phyloP scores from a whole-genome alignment of 2,329 filamentous ascomycete genomes.

The Atkinsonella texensis region DNA sequence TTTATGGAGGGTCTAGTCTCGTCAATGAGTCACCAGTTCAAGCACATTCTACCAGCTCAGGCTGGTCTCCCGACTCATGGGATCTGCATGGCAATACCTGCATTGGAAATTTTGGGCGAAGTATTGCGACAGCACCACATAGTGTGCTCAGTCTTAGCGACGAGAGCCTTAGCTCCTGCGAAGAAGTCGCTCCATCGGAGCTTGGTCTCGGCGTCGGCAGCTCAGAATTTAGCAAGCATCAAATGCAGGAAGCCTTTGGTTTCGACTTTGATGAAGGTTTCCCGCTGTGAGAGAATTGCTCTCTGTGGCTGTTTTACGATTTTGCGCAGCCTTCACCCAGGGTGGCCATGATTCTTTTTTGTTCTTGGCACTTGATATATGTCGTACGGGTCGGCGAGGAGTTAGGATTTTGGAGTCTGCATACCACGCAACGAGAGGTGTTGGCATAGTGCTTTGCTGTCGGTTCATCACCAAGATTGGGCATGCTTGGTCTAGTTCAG shows the following conservation, averaged over 20 bases:
- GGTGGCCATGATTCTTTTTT: neutral
- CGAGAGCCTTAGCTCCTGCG: conserved; percentile 44
- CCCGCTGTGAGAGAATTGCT: neutral
- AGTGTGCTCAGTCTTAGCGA: conserved; percentile 46
- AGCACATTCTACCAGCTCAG: conserved; percentile 24
- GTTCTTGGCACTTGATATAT: neutral
- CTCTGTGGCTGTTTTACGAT: neutral
- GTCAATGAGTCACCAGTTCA: conserved; percentile 33
- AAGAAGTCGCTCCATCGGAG: conserved; percentile 36
- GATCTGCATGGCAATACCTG: conserved; percentile 37
- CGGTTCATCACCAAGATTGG: neutral
- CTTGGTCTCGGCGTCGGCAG: conserved; percentile 31
- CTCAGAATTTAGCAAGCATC: conserved; percentile 18
- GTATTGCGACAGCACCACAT: conserved; percentile 30
- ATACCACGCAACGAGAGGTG: neutral
- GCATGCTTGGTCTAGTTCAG: too few relatives aligned
- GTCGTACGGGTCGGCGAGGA: neutral
- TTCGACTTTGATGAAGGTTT: conserved; percentile 1
- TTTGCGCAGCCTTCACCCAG: neutral
- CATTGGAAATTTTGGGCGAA: conserved; percentile 34
- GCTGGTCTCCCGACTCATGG: conserved; percentile 48
- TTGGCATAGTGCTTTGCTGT: neutral
- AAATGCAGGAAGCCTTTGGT: conserved; percentile 9
- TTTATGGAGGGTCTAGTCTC: conserved; percentile 55
- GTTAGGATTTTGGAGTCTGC: neutral